Conservation (phyloP, 331 rosid species). For the Telfairia occidentalis region DNA sequence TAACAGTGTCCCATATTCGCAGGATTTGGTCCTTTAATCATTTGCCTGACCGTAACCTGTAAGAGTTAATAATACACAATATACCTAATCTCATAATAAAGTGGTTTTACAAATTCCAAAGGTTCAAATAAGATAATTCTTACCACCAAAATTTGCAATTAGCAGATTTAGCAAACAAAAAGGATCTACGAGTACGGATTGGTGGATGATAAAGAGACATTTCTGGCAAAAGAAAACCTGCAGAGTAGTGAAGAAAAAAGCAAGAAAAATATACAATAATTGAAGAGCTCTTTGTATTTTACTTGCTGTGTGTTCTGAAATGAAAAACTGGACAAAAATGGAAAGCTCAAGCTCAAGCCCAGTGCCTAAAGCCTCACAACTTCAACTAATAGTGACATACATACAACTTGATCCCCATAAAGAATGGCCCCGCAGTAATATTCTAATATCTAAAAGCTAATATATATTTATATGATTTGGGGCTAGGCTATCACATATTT, state of each 20-base stretch:
- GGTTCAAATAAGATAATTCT: too few species aligned
- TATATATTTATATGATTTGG: constrained; percentile 1
- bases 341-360: constrained; percentile 3
- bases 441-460: constrained; percentile 4
- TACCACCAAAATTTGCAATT: too few species aligned
- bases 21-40: background rate
- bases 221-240: too few species aligned
- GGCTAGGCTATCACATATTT: background rate
- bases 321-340: constrained; percentile 12
- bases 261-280: background rate
- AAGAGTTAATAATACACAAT: background rate
- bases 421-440: constrained; percentile 11
- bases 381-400: background rate
- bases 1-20: background rate
- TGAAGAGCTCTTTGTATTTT: background rate
- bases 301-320: background rate
- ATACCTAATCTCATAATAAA: background rate
- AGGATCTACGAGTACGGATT: too few species aligned
- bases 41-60: background rate
- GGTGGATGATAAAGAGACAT: too few species aligned
- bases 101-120: too few species aligned
- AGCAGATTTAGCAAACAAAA: too few species aligned
- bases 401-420: background rate
- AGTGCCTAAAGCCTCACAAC: background rate
- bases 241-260: too few species aligned